Evolutionary conservation across 768 basidiomycete species (phyloP).

Genomic region (Collybia mongolica): DNA sequence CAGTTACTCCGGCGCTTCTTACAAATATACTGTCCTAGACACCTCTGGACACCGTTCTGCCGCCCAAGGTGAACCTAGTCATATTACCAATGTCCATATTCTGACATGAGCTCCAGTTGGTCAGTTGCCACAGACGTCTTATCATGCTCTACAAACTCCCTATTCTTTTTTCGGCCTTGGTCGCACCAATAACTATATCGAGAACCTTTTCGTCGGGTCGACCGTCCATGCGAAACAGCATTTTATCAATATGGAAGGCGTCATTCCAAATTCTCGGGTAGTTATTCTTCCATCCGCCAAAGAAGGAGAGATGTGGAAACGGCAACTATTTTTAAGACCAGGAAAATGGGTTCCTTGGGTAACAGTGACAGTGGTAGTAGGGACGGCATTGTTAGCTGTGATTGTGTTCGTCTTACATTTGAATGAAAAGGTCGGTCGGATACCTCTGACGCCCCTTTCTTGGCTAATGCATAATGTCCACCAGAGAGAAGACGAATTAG

Average conservation of each 20-base stretch:
- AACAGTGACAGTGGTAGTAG: conserved; percentile 78
- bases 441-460: conserved; percentile 3
- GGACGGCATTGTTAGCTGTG: conserved; percentile 69
- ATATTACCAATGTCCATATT: conserved; percentile 4
- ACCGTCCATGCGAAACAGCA: conserved; percentile 72
- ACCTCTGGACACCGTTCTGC: conserved; percentile 86
- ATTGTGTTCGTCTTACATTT: conserved; percentile 87
- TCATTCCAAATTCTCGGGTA: conserved; percentile 96
- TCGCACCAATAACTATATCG: conserved; percentile 98
- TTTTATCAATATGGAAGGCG: conserved; percentile 92
- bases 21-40: conserved; percentile 96
- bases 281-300: conserved; percentile 82
- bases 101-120: conserved; percentile 51
- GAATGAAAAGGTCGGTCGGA: conserved; percentile 79
- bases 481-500: conserved; percentile 92
- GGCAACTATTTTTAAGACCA: conserved; percentile 87
- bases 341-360: conserved; percentile 99
- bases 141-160: conserved; percentile 86
- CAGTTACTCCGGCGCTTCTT: conserved; percentile 91
- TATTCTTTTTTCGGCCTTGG: conserved; percentile 97
- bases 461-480: conserved; percentile 6
- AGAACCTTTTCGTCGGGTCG: conserved; percentile 95
- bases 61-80: conserved; percentile 67
- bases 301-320: conserved; percentile 70
- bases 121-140: conserved; percentile 91